Percentiles rank a stretch among this genome's conserved stretches.
These are phyloP conservation scores for Candida sonorensis DNA, from an alignment of 805 yeast genomes.

Conservation along the genomic window DNA sequence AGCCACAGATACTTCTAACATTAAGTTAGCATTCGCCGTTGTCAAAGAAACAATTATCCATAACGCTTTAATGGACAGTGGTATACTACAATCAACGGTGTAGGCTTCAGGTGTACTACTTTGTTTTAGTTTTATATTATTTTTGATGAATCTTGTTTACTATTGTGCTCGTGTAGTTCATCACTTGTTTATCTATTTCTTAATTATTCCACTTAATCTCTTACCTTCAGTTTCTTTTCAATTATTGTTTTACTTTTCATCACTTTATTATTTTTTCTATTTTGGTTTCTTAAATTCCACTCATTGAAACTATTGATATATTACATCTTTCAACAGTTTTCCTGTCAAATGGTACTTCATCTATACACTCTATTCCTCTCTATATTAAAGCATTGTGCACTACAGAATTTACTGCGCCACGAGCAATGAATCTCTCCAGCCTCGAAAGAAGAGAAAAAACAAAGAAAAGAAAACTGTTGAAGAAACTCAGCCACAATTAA, in stretches of 20 bases:
- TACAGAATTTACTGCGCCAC: neutral
- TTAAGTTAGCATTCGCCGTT: slow-evolving; percentile 66
- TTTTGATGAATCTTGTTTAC: neutral
- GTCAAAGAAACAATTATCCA: slow-evolving; percentile 52
- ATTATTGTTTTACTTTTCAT: no score
- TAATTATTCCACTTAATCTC: no score
- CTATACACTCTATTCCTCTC: neutral
- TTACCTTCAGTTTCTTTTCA: no score
- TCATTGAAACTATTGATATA: no score
- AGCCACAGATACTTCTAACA: slow-evolving; percentile 89
- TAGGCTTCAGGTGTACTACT: no score
- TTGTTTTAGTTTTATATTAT: neutral
- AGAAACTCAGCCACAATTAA: neutral
- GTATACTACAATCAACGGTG: slow-evolving; percentile 32
- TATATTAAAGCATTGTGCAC: neutral
- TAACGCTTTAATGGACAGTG: slow-evolving; percentile 49
- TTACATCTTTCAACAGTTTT: no score
- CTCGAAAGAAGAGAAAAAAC: no score
- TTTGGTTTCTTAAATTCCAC: no score
- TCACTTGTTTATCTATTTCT: no score
- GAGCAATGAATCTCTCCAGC: neutral
- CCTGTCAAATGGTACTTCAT: neutral
- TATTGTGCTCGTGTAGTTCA: no score
- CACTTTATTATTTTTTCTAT: no score
- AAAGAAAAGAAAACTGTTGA: no score